Evolutionary conservation across 768 basidiomycete genomes (phyloP).

Genomic region (Polyporus arcularius): DNA sequence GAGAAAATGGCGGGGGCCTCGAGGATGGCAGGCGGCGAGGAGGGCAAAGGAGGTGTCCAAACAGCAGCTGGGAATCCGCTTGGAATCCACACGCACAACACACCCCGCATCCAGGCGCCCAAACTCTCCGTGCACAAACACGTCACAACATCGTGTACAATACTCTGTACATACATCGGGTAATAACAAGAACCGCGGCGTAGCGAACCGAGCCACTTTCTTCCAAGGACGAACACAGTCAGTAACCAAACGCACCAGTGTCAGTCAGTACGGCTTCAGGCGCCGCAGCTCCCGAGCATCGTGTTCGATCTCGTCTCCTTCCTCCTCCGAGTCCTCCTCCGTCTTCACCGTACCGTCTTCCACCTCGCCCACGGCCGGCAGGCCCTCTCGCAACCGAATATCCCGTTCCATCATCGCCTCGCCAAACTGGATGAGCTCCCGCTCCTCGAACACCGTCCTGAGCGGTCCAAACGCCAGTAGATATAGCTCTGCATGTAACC

Average conservation of each 20-base stretch:
- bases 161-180: too few species aligned
- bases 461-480: conserved; percentile 75
- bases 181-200: too few species aligned
- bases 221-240: too few species aligned
- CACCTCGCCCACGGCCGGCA: conserved; percentile 56
- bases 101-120: conserved; percentile 9
- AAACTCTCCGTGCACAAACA: conserved; percentile 20
- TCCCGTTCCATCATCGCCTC: conserved; percentile 81
- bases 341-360: conserved; percentile 11
- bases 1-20: conserved; percentile 7
- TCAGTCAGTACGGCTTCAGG: conserved; percentile 58
- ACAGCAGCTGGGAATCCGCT: conserved; percentile 5
- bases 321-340: neutral
- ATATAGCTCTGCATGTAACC: conserved; percentile 59
- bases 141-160: neutral
- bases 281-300: conserved; percentile 59
- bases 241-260: neutral
- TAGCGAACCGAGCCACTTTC: too few species aligned
- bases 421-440: conserved; percentile 61
- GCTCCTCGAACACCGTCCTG: conserved; percentile 56
- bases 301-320: conserved; percentile 54
- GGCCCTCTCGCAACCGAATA: conserved; percentile 57
- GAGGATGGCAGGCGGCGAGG: neutral
- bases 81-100: conserved; percentile 2
- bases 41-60: neutral